phyloP scores from a whole-genome alignment of 1,284 basidiomycete genomes.

The Ceratorhiza oryzae-sativae region DNA sequence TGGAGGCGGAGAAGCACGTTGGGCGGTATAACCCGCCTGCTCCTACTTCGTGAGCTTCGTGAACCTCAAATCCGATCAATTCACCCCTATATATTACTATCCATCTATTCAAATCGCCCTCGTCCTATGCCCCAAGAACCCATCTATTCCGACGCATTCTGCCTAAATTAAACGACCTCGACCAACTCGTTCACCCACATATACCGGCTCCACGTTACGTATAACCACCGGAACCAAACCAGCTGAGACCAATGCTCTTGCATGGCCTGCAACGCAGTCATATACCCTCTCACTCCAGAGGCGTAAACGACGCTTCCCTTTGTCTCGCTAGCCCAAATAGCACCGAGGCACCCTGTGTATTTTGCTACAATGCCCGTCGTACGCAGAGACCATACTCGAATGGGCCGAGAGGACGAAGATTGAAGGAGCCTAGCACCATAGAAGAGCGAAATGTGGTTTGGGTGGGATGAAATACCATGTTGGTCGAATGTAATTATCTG shows the following conservation, averaged over 20 bases:
- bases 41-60: background rate
- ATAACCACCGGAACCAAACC: slow-evolving; percentile 90
- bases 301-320: slow-evolving; percentile 7
- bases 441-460: slow-evolving; percentile 87
- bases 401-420: slow-evolving; percentile 54
- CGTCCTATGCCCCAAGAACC: too few relatives aligned
- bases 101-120: too few relatives aligned
- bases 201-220: slow-evolving; percentile 83
- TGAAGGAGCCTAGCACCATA: slow-evolving; percentile 53
- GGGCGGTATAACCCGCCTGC: background rate
- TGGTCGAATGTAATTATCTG: slow-evolving; percentile 93
- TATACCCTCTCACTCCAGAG: slow-evolving; percentile 58
- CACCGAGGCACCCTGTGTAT: slow-evolving; percentile 61
- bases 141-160: background rate
- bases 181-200: slow-evolving; percentile 92
- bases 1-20: background rate
- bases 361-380: slow-evolving; percentile 66
- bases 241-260: slow-evolving; percentile 76
- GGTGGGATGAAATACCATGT: slow-evolving; percentile 82
- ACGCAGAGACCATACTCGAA: slow-evolving; percentile 60
- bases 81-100: too few relatives aligned
- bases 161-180: slow-evolving; percentile 50
- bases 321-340: background rate
- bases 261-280: slow-evolving; percentile 73
- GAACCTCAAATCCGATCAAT: background rate